Percentiles rank a stretch among this genome's conserved stretches.
phyloP scores from a whole-genome alignment of 225 moss, liverwort and hornwort genomes.

The Neckera pumila region DNA sequence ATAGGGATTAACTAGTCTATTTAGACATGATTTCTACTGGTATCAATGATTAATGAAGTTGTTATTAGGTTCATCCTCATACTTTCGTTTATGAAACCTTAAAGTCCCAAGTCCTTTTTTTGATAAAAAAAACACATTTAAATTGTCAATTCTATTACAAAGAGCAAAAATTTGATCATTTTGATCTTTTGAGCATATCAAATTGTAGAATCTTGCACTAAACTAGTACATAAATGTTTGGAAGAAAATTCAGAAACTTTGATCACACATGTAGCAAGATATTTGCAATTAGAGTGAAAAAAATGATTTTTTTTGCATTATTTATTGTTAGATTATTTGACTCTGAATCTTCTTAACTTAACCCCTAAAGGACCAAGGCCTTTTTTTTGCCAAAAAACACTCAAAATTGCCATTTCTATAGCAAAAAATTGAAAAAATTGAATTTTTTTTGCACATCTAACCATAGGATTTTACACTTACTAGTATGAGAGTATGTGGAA shows the following conservation, averaged over 20 bases:
- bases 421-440: too few species aligned
- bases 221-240: accelerated
- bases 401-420: too few species aligned
- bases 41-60: neutral
- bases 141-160: accelerated
- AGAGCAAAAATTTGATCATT: neutral
- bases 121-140: neutral
- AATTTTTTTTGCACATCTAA: too few species aligned
- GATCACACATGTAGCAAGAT: accelerated
- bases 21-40: neutral
- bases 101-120: neutral
- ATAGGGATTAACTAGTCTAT: neutral
- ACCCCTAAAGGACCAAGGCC: too few species aligned
- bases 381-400: too few species aligned
- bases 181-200: neutral
- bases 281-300: neutral
- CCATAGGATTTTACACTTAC: too few species aligned
- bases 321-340: neutral
- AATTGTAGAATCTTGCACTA: neutral
- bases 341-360: neutral
- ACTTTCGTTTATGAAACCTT: neutral
- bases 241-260: neutral
- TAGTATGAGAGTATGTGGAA: too few species aligned
- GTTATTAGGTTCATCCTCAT: neutral
- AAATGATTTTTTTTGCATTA: neutral